These are phyloP conservation scores for Mucor ambiguus DNA, from an alignment of 371 early-diverging fungal genomes.

Conservation along the genomic window DNA sequence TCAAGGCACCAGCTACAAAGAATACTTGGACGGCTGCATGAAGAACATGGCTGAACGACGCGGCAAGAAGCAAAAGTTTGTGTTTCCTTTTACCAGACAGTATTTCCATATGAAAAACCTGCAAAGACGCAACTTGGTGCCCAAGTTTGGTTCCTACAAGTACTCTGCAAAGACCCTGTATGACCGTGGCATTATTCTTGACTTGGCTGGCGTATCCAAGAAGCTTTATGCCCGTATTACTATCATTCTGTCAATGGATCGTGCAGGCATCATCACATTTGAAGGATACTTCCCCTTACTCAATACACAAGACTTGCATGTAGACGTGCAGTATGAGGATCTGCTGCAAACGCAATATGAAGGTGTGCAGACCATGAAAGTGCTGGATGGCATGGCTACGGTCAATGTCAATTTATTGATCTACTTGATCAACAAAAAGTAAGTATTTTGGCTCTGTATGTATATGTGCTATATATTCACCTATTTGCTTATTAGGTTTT, in stretches of 20 bases:
- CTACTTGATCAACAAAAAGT: conserved; percentile 98
- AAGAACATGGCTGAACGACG: conserved; percentile 83
- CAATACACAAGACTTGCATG: conserved; percentile 71
- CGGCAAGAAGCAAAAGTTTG: conserved; percentile 71
- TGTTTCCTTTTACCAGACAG: conserved; percentile 88
- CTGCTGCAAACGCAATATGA: conserved; percentile 93
- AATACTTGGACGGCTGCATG: conserved; percentile 90
- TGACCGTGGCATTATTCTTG: conserved; percentile 91
- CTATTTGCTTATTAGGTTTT: conserved; percentile 6
- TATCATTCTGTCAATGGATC: conserved; percentile 91
- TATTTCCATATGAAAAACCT: conserved; percentile 92
- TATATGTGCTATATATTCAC: background rate
- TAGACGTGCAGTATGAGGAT: conserved; percentile 90
- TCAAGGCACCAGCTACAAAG: conserved; percentile 86
- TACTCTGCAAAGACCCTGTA: conserved; percentile 94
- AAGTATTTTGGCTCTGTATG: conserved; percentile 17
- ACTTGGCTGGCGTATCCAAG: conserved; percentile 78
- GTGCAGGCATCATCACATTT: conserved; percentile 87
- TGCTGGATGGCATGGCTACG: conserved; percentile 92
- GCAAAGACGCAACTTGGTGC: conserved; percentile 83
- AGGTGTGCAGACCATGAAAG: conserved; percentile 85
- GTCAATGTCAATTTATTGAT: conserved; percentile 96
- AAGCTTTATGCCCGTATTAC: conserved; percentile 88
- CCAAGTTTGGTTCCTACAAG: conserved; percentile 97
- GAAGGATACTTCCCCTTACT: conserved; percentile 83